Percentiles rank a stretch among this genome's conserved stretches.
Evolutionary conservation across 2,329 filamentous ascomycete species (phyloP).

Genomic region (Trichoderma guizhouense): DNA sequence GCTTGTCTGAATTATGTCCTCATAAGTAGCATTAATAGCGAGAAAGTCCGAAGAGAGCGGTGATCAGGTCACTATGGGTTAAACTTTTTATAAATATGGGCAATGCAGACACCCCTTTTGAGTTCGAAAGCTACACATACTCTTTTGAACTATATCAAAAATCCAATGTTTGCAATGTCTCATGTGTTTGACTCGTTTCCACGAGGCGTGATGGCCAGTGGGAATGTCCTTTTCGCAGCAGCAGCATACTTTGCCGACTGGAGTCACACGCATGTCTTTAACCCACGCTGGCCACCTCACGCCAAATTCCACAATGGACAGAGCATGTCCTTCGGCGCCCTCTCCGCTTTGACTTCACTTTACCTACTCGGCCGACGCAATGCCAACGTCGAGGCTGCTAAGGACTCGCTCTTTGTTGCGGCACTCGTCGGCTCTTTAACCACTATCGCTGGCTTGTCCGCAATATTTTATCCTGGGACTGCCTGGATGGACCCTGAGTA

Average conservation of each 20-base stretch:
- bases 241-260: not conserved
- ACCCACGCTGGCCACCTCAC: not conserved
- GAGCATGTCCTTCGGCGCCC: not conserved
- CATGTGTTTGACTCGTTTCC: not conserved
- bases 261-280: not conserved
- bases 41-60: not conserved
- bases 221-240: not conserved
- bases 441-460: not conserved
- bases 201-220: not conserved
- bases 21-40: not conserved
- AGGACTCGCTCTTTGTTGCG: not conserved
- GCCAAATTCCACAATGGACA: not conserved
- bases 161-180: not conserved
- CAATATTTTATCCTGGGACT: not conserved
- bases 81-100: not conserved
- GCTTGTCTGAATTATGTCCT: not conserved
- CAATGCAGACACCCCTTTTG: not conserved
- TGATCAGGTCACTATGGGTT: not conserved
- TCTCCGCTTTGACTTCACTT: not conserved
- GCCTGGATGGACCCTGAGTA: not conserved
- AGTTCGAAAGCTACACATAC: not conserved
- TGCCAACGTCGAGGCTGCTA: not conserved
- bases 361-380: not conserved
- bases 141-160: not conserved
- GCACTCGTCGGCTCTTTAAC: not conserved